These are phyloP conservation scores for Colletotrichum sp. DNA, from an alignment of 2,329 filamentous ascomycete species.

Conservation along the genomic window DNA sequence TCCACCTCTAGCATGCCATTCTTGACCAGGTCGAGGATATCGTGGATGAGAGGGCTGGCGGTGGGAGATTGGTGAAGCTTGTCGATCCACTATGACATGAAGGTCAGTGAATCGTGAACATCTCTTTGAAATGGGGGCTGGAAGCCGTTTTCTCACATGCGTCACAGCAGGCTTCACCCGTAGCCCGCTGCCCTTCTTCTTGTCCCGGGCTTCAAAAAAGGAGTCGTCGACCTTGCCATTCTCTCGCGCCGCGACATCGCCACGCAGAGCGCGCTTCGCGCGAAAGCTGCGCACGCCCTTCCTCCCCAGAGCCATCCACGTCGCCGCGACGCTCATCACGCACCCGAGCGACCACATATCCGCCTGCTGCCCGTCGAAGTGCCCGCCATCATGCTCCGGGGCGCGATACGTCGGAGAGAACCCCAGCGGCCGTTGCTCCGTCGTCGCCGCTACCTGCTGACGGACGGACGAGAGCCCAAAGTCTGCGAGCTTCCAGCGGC, in stretches of 20 bases:
- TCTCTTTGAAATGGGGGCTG: background rate
- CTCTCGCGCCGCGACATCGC: no score
- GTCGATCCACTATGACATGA: background rate
- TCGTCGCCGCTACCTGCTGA: background rate
- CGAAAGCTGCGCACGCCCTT: background rate
- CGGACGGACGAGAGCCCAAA: background rate
- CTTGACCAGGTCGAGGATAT: background rate
- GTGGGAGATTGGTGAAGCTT: background rate
- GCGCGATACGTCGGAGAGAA: slow-evolving; percentile 5
- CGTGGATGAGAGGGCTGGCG: background rate
- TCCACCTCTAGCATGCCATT: background rate
- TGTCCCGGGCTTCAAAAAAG: background rate
- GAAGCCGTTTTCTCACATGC: background rate
- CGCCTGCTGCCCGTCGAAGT: background rate
- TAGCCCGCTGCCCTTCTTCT: background rate
- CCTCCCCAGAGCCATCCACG: background rate
- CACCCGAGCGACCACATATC: background rate
- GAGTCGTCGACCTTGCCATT: background rate
- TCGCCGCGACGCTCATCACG: slow-evolving; percentile 4
- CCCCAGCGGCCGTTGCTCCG: background rate
- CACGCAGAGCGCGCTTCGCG: background rate
- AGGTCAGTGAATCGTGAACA: background rate
- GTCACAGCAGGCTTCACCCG: background rate
- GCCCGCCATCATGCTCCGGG: background rate
- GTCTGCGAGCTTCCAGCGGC: background rate